phyloP scores from a whole-genome alignment of 2,329 filamentous ascomycete genomes.

The Didymosphaeria variabile region DNA sequence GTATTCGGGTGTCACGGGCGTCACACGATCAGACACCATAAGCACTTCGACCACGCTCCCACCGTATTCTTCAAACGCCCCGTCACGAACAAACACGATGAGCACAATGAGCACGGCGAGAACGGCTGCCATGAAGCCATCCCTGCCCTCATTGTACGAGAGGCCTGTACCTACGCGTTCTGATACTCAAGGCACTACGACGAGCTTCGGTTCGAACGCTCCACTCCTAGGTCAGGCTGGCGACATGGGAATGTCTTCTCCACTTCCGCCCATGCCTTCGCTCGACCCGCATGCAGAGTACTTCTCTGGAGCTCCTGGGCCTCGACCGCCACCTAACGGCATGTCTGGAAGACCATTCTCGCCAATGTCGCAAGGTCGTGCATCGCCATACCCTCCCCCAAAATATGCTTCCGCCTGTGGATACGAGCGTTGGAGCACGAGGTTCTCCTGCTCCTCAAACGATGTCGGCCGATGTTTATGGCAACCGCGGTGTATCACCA shows the following conservation, averaged over 20 bases:
- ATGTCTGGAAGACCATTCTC: conserved; percentile 39
- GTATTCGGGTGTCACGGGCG: conserved; percentile 40
- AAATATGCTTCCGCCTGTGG: conserved; percentile 39
- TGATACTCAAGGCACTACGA: conserved; percentile 64
- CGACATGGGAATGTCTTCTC: conserved; percentile 62
- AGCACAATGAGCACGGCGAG: conserved; percentile 51
- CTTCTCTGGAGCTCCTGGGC: conserved; percentile 32
- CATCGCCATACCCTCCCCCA: conserved; percentile 36
- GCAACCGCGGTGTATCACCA: conserved; percentile 27
- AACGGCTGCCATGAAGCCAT: conserved; percentile 46
- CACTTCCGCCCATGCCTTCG: conserved; percentile 41
- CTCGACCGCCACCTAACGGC: conserved; percentile 30
- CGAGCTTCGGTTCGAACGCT: conserved; percentile 71
- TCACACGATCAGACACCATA: conserved; percentile 44
- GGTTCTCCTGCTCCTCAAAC: conserved; percentile 35
- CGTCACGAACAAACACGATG: conserved; percentile 60
- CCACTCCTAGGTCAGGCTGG: conserved; percentile 69
- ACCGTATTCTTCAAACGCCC: conserved; percentile 62
- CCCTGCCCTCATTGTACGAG: conserved; percentile 52
- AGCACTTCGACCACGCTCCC: conserved; percentile 52
- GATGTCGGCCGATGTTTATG: conserved; percentile 32
- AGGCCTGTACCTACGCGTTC: conserved; percentile 51
- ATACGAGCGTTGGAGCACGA: conserved; percentile 39
- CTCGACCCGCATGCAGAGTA: conserved; percentile 40
- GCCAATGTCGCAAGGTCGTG: conserved; percentile 41